Percentiles rank a stretch among this genome's conserved stretches.
Conservation (phyloP, 73 alveolate genomes). For the Uronychia binucleata region DNA sequence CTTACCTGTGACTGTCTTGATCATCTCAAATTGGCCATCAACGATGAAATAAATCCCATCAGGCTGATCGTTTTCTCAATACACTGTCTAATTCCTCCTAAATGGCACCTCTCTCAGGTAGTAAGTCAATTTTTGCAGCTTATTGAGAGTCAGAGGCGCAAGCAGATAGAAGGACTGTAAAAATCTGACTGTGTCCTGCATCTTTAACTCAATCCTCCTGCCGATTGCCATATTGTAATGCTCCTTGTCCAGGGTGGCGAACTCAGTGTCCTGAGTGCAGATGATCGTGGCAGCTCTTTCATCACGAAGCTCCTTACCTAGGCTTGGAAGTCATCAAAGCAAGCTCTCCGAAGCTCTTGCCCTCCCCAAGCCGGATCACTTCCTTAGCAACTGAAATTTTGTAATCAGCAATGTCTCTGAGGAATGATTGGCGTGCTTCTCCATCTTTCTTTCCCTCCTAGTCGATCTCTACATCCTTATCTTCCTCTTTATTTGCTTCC, state of each 20-base stretch:
- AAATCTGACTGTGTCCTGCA: neutral
- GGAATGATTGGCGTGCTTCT: too few species aligned
- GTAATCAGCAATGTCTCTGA: neutral
- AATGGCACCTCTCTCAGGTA: neutral
- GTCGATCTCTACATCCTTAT: too few species aligned
- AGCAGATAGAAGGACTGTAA: neutral
- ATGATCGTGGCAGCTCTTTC: neutral
- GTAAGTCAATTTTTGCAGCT: neutral
- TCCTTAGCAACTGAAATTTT: neutral
- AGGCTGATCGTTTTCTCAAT: neutral
- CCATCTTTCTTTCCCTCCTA: too few species aligned
- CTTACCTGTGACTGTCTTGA: neutral
- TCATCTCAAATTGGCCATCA: neutral
- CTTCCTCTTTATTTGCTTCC: too few species aligned
- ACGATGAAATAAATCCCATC: neutral
- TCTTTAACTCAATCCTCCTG: neutral
- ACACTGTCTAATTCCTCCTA: neutral
- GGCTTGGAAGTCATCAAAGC: neutral
- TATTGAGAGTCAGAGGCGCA: neutral
- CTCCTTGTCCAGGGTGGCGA: neutral
- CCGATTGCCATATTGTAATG: neutral
- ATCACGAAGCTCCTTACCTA: neutral
- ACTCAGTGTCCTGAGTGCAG: neutral
- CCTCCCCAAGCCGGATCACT: neutral
- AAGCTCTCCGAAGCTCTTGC: neutral